phyloP scores from a whole-genome alignment of 169 alveolate genomes.

The Cryptosporidium sp. region DNA sequence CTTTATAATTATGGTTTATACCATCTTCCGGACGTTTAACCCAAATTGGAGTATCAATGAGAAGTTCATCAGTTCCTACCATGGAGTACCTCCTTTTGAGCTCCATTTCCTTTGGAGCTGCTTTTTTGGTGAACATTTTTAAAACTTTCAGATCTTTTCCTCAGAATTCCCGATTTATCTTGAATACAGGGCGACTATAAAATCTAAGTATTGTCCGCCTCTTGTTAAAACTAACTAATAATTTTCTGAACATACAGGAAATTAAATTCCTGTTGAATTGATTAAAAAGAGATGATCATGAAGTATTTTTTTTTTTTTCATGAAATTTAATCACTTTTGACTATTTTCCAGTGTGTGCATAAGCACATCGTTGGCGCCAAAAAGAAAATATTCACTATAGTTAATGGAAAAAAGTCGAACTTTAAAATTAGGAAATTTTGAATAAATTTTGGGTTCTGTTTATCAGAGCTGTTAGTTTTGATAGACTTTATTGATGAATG shows the following conservation, averaged over 20 bases:
- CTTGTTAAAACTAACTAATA: not conserved
- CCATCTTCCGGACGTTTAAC: conserved; percentile 59
- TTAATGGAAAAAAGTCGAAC: not conserved
- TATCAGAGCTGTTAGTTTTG: not conserved
- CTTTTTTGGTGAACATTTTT: not conserved
- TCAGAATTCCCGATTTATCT: not conserved
- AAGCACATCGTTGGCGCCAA: conserved; percentile 14
- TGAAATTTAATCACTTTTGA: not conserved
- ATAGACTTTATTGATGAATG: not conserved
- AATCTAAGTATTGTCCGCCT: not conserved
- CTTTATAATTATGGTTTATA: conserved; percentile 31
- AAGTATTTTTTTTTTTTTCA: not conserved
- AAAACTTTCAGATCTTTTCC: not conserved
- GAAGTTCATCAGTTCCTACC: conserved; percentile 26
- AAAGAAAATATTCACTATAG: not conserved
- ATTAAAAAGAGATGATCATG: conserved; percentile 1
- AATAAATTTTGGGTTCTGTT: not conserved
- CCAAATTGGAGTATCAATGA: conserved; percentile 62
- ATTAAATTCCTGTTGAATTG: not conserved
- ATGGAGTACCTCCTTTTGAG: conserved; percentile 54
- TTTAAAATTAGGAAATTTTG: not conserved
- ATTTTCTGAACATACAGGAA: not conserved
- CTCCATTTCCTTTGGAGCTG: conserved; percentile 22
- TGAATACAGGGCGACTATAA: not conserved
- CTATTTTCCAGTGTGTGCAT: conserved; percentile 14